Conservation (phyloP, 805 yeast genomes). For the Wickerhamomyces sydowiorum region DNA sequence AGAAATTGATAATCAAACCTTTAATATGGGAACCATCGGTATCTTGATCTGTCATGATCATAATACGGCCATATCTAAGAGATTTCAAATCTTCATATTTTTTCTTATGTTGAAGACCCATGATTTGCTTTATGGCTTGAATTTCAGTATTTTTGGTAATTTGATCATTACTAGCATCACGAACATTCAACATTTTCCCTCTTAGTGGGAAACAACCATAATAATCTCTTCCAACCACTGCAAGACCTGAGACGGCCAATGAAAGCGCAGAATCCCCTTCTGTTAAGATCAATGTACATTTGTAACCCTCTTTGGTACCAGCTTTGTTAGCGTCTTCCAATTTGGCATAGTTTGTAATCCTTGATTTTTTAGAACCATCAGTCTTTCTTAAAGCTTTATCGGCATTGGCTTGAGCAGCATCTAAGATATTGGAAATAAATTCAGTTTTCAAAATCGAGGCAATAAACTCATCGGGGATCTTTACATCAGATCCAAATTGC, state of each 20-base stretch:
- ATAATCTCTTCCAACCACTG: slow-evolving; percentile 91
- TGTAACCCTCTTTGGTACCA: slow-evolving; percentile 87
- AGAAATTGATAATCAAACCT: slow-evolving; percentile 87
- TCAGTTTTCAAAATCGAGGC: slow-evolving; percentile 72
- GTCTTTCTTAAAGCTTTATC: slow-evolving; percentile 81
- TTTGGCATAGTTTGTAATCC: slow-evolving; percentile 86
- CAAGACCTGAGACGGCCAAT: slow-evolving; percentile 86
- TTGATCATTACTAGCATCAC: slow-evolving; percentile 97
- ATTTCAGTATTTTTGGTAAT: slow-evolving; percentile 90
- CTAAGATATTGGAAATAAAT: slow-evolving; percentile 58
- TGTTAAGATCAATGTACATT: slow-evolving; percentile 88
- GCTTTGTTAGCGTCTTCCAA: slow-evolving; percentile 95
- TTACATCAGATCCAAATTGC: slow-evolving; percentile 84
- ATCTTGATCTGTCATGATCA: slow-evolving; percentile 99
- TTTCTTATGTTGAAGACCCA: slow-evolving; percentile 93
- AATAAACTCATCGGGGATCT: slow-evolving; percentile 72
- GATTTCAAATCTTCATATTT: slow-evolving; percentile 66
- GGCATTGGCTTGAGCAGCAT: slow-evolving; percentile 83
- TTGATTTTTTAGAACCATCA: slow-evolving; percentile 78
- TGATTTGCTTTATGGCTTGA: slow-evolving; percentile 89
- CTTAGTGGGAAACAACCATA: slow-evolving; percentile 94
- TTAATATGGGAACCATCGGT: slow-evolving; percentile 98
- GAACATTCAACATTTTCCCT: slow-evolving; percentile 90
- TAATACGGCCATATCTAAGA: slow-evolving; percentile 89
- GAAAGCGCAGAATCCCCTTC: slow-evolving; percentile 97